Base-by-base conservation (phyloP, 208 protist genomes). In the Trypanosoma conorhini region DNA sequence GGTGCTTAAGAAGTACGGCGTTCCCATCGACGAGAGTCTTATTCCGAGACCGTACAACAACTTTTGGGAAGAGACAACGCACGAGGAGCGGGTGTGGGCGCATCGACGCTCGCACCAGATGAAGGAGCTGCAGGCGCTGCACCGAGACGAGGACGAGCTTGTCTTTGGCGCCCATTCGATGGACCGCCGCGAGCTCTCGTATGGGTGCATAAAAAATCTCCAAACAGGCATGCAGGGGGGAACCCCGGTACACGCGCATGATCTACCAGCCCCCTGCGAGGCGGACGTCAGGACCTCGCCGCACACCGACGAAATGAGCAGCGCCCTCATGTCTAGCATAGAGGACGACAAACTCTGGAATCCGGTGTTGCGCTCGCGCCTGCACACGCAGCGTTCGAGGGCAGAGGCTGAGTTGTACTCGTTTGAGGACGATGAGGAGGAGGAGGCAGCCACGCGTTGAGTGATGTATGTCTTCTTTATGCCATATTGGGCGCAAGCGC, bases 321-420 rank as follows among this genome's bases (percentile, higher is more conserved):
- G 86, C 55, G 87, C 83, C 26, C 77, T 96, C n/a, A 96, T 96
- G 89, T 91, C 88, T 15, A 91, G 81, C 66, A 93, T 96, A 70
- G 88, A 96, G 48, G 89, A 96, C 64, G 91, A 94, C 61, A 96
- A 96, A 67, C 55, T 94, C n/a, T 94, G 89, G 88, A 96, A 96
- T 72, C 91, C 91, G 7, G 85, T 94, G 9, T 70, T 94, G 12
- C 77, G 79, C 48, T 94, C 91, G 0, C 67, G 91, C 24, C 44
- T 93, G 57, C 81, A 93, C 54, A 88, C 77, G n/a, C 67, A 86
- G 64, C 62, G 64, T 10, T 67, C 80, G 55, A 72, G 86, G 28
- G 77, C 86, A 31, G 87, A 93, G 77, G 72, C 70, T 17, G 84
- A 89, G 44, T 72, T 93, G n/a, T 91, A 92, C 62, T 73, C 44